A percentile compares a stretch with the other conserved stretches of the same genome.
These are phyloP conservation scores for Trametes maxima DNA, from an alignment of 768 basidiomycete species.

Conservation along the genomic window DNA sequence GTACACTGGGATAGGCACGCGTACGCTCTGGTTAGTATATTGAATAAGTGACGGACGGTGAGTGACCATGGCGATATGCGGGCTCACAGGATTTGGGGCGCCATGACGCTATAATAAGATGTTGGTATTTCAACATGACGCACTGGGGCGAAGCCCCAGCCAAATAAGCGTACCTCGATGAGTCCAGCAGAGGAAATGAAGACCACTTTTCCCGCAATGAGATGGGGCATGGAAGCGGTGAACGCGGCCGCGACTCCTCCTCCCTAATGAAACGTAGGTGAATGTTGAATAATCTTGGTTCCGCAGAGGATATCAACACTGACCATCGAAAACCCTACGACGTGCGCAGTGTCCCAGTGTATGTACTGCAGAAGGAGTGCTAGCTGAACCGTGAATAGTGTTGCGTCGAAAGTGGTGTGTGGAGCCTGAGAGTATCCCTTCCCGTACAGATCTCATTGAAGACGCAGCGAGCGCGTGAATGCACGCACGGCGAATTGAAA, in stretches of 20 bases:
- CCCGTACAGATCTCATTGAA: conserved; percentile 69
- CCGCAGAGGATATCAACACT: no score
- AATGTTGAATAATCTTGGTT: no score
- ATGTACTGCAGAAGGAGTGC: conserved; percentile 81
- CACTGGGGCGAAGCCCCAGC: background rate
- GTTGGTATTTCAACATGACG: background rate
- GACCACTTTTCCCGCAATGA: conserved; percentile 63
- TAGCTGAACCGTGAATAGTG: conserved; percentile 70
- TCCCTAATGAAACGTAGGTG: conserved; percentile 45
- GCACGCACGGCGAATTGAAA: background rate
- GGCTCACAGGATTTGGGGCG: conserved; percentile 1
- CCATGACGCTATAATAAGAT: background rate
- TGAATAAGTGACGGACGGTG: no score
- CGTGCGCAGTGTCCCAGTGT: conserved; percentile 63
- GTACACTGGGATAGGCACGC: conserved; percentile 11
- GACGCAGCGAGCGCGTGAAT: background rate
- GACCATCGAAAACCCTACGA: conserved; percentile 81
- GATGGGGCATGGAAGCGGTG: conserved; percentile 64
- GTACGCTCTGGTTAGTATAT: background rate
- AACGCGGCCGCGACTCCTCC: conserved; percentile 76
- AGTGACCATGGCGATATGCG: background rate
- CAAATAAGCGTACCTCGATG: conserved; percentile 40
- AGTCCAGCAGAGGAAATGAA: conserved; percentile 67
- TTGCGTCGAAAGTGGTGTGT: conserved; percentile 58
- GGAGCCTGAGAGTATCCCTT: conserved; percentile 85